Conservation (phyloP, 345 rosid genomes). For the Excoecaria agallocha region DNA sequence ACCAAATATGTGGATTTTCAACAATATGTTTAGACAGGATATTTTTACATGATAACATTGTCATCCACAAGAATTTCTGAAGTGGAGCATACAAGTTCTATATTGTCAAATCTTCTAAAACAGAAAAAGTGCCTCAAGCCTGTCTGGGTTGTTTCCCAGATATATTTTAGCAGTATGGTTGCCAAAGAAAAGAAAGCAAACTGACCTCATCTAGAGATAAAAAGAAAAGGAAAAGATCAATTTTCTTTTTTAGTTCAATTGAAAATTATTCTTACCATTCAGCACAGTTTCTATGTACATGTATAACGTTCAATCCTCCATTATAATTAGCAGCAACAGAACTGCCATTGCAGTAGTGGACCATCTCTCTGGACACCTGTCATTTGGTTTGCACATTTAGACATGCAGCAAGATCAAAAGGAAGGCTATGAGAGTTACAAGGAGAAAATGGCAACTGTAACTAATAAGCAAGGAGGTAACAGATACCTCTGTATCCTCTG, state of each 20-base stretch:
- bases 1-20: background rate
- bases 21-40: background rate
- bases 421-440: background rate
- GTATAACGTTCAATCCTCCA: conserved; percentile 57
- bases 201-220: background rate
- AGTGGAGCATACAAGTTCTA: background rate
- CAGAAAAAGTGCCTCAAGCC: background rate
- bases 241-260: background rate
- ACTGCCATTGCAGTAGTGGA: conserved; percentile 61
- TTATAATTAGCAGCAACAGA: conserved; percentile 55
- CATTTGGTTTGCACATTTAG: conserved; percentile 17
- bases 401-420: background rate
- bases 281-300: conserved; percentile 74
- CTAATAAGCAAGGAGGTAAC: conserved; percentile 3
- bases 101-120: background rate
- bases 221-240: background rate
- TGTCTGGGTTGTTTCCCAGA: background rate
- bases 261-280: conserved; percentile 64
- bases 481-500: conserved; percentile 67
- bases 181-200: background rate
- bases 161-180: background rate
- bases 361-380: conserved; percentile 87
- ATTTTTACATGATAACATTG: background rate
- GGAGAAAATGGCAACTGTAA: background rate
- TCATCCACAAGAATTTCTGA: background rate